These are phyloP conservation scores for Leccinellum albellum DNA, from an alignment of 768 basidiomycete genomes.

Conservation along the genomic window DNA sequence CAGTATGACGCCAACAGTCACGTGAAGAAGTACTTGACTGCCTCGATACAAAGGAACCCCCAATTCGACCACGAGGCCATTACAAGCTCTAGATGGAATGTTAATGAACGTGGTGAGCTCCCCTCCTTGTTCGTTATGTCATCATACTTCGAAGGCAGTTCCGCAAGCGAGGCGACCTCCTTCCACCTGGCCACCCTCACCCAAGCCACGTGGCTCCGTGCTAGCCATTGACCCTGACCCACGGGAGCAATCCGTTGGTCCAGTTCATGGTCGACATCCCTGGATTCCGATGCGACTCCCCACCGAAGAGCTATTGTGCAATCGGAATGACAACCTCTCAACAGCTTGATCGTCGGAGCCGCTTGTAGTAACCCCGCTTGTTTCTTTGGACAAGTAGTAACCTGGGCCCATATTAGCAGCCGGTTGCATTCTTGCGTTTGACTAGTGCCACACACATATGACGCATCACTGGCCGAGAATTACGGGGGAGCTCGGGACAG, in stretches of 20 bases:
- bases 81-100: not conserved
- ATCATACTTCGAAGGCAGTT: conserved; percentile 40
- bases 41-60: not conserved
- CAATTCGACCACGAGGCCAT: not conserved
- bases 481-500: too few relatives aligned
- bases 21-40: not conserved
- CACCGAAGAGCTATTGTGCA: conserved; percentile 34
- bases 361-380: not conserved
- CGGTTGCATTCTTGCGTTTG: conserved; percentile 31
- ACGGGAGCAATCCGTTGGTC: conserved; percentile 36
- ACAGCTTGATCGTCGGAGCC: not conserved
- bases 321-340: conserved; percentile 27
- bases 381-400: not conserved
- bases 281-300: conserved; percentile 35
- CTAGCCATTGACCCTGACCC: not conserved
- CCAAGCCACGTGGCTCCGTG: not conserved
- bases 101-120: not conserved
- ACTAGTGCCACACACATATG: conserved; percentile 32
- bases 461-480: too few relatives aligned
- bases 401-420: too few relatives aligned
- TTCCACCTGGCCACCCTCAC: conserved; percentile 4
- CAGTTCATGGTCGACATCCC: conserved; percentile 42
- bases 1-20: not conserved
- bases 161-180: conserved; percentile 37
- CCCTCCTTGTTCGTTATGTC: not conserved